Evolutionary conservation across 768 basidiomycete genomes (phyloP), one percentile per base, ranked within the genome.

Genomic region (Gloeopeniophorella convolvens): DNA sequence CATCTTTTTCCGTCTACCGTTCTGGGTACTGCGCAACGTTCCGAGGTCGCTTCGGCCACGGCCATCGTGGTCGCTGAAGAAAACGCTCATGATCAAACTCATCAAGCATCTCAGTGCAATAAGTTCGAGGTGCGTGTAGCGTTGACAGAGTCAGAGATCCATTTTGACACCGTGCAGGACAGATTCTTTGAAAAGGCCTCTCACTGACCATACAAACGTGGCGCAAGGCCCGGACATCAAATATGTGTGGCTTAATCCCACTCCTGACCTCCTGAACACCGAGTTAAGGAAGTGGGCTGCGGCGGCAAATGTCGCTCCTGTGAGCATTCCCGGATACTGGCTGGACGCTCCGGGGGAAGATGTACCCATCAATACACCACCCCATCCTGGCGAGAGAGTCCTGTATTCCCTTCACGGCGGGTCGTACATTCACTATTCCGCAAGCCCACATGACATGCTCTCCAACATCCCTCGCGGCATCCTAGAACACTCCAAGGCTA

Each of bases 291-390:
- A 26, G 11, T 57, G 45, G 33, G 55, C 58, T 9, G 40, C 49
- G n/a, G 33, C n/a, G n/a, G 57, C 51, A 6, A 20, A 48, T 26
- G 58, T 60, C n/a, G 36, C 41, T 20, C 47, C 54, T 3, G 39
- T 39, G 41, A 41, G 51, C 36, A 50, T 59, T 27, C 50, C 55
- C 2, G n/a, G n/a, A n/a, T n/a, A n/a, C n/a, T n/a, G n/a, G n/a
- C n/a, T n/a, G n/a, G n/a, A n/a, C n/a, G n/a, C n/a, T n/a, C n/a
- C n/a, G n/a, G n/a, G n/a, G n/a, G n/a, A n/a, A n/a, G n/a, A n/a
- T n/a, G n/a, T n/a, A n/a, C n/a, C n/a, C n/a, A n/a, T n/a, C n/a
- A n/a, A n/a, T n/a, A n/a, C n/a, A n/a, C n/a, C n/a, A n/a, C n/a
- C n/a, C n/a, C n/a, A n/a, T n/a, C n/a, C n/a, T n/a, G n/a, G n/a